Conservation (phyloP, 192 early-diverging fungal genomes). For the Coemansia sp. region DNA sequence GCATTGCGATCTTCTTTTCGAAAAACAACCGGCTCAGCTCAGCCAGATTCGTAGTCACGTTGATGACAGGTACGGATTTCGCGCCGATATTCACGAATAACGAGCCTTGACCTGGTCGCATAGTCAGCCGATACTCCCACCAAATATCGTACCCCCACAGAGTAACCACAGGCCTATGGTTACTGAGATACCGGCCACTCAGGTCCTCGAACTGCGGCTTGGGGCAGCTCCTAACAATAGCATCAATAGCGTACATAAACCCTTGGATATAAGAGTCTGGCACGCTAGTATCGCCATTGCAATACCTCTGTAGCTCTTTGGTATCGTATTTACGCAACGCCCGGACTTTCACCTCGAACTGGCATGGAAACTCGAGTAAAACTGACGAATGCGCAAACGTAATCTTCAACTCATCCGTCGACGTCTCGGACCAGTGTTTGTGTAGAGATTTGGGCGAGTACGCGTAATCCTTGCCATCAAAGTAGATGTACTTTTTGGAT, state of each 20-base stretch:
- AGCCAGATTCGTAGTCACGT: slow-evolving; percentile 1
- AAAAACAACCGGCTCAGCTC: slow-evolving; percentile 11
- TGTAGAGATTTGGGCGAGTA: slow-evolving; percentile 15
- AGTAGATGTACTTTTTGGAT: slow-evolving; percentile 5
- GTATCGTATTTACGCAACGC: slow-evolving; percentile 21
- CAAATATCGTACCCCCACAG: slow-evolving; percentile 21
- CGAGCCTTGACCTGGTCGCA: slow-evolving; percentile 1
- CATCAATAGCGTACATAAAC: slow-evolving; percentile 23
- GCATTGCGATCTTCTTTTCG: neutral
- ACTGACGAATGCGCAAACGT: neutral
- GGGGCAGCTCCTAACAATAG: slow-evolving; percentile 9
- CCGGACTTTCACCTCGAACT: slow-evolving; percentile 14
- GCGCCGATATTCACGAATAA: slow-evolving; percentile 13
- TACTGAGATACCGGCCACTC: neutral
- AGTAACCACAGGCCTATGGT: neutral
- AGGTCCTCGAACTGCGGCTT: neutral
- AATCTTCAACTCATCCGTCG: neutral
- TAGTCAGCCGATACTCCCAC: slow-evolving; percentile 35
- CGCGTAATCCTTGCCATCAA: slow-evolving; percentile 29
- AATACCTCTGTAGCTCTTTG: slow-evolving; percentile 9
- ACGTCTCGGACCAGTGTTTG: slow-evolving; percentile 2
- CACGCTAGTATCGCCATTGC: neutral
- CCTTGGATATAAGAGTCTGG: slow-evolving; percentile 13
- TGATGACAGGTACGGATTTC: slow-evolving; percentile 12
- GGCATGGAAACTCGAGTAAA: neutral